Evolutionary conservation across 148 eudicot species (phyloP), one percentile per base, ranked within the genome.

Genomic region (Vaccinium darrowii): DNA sequence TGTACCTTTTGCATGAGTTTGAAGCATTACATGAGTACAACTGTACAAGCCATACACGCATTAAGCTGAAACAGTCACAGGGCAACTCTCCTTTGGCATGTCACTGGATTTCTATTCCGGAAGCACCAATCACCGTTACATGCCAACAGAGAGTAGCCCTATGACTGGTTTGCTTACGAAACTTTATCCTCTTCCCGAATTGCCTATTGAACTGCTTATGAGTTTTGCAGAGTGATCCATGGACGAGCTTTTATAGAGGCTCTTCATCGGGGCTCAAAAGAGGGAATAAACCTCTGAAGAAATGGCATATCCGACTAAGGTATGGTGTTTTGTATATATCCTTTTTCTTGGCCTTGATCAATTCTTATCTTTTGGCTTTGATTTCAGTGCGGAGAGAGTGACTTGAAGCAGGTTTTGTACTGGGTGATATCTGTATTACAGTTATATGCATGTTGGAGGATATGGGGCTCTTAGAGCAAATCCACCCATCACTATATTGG

Each of bases 361-460:
- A 51, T 63, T 62, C 54, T 81, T 63, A 81, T 81, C n/a, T n/a
- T n/a, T n/a, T n/a, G n/a, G n/a, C n/a, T n/a, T n/a, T n/a, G n/a
- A n/a, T n/a, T n/a, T n/a, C n/a, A n/a, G n/a, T n/a, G n/a, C n/a
- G 13, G 95, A 94, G 86, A 95, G 98, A 87, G 98, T 97, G 81
- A 94, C 96, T 8, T 95, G 75, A 84, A 97, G 98, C 43, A 43
- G 52, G 57, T n/a, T 25, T 54, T 43, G 4, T 33, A 36, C 10
- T 16, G 5, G 67, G 23, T 51, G 14, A 69, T 23, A 36, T 82
- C 39, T 49, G 51, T 81, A 21, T 43, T 43, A 9, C 12, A 5
- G 56, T 60, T 21, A 7, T 30, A 27, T 30, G 23, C 30, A 9
- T 50, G 1, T 77, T 13, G 0, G 51, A 49, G 33, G 33, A 51